Percentiles rank a stretch among this genome's conserved stretches.
Evolutionary conservation across 345 rosid genomes (phyloP).

Genomic region (Euclidium syriacum): DNA sequence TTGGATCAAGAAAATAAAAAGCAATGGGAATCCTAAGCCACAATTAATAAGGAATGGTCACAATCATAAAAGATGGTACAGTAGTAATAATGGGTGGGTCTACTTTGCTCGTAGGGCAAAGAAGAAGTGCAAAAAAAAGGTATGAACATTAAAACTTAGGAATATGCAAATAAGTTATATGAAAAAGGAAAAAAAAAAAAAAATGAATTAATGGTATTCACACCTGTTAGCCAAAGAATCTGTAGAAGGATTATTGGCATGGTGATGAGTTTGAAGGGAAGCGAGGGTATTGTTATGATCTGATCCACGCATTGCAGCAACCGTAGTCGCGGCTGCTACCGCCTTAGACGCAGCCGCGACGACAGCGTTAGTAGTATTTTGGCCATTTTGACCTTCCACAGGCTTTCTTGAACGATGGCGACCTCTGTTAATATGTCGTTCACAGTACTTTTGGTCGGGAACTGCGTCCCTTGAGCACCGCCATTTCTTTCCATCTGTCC

Average conservation of each 20-base stretch:
- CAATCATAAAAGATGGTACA: constrained; percentile 21
- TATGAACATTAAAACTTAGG: constrained; percentile 37
- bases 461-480: constrained; percentile 97
- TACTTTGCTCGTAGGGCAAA: constrained; percentile 36
- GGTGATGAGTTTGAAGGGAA: constrained; percentile 23
- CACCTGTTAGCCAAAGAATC: constrained; percentile 40
- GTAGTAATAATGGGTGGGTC: constrained; percentile 41
- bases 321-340: constrained; percentile 33
- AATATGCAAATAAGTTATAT: constrained; percentile 28
- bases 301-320: constrained; percentile 30
- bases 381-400: constrained; percentile 93
- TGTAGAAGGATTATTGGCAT: constrained; percentile 31
- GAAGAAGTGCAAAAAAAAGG: constrained; percentile 30
- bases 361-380: constrained; percentile 59
- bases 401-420: constrained; percentile 99
- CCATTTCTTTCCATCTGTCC: constrained; percentile 99
- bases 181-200: background rate
- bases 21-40: constrained; percentile 22
- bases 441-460: constrained; percentile 90
- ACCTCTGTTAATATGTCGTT: constrained; percentile 95
- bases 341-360: constrained; percentile 33
- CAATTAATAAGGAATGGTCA: constrained; percentile 10
- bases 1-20: constrained; percentile 12
- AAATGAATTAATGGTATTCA: background rate
- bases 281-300: constrained; percentile 34